phyloP scores from a whole-genome alignment of 2,329 filamentous ascomycete genomes.

The Aspergillus quadricinctus region DNA sequence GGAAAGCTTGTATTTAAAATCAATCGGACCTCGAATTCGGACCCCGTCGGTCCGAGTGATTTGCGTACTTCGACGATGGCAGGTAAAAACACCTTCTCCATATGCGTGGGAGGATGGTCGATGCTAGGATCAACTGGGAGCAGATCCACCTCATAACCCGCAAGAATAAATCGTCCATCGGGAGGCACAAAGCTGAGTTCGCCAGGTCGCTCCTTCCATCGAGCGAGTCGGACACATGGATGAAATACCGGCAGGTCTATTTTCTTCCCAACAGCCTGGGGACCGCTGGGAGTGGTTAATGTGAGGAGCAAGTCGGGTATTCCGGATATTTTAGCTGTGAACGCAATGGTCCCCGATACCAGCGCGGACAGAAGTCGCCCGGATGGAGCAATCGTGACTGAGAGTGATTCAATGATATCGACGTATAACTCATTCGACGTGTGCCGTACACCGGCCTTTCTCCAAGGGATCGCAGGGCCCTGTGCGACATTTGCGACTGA shows the following conservation, averaged over 20 bases:
- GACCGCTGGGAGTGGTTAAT: constrained; percentile 76
- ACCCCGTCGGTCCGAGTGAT: constrained; percentile 66
- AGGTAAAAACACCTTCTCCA: constrained; percentile 71
- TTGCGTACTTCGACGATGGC: constrained; percentile 78
- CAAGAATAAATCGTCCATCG: constrained; percentile 88
- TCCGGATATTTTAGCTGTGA: constrained; percentile 91
- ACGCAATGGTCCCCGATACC: constrained; percentile 87
- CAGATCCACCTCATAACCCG: constrained; percentile 90
- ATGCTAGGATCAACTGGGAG: constrained; percentile 64
- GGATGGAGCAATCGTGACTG: constrained; percentile 84
- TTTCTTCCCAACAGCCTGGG: constrained; percentile 66
- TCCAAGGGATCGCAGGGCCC: constrained; percentile 71
- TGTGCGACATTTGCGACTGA: constrained; percentile 30
- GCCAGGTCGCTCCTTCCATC: constrained; percentile 83
- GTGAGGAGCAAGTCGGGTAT: constrained; percentile 84
- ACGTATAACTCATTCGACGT: constrained; percentile 97
- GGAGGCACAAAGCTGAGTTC: constrained; percentile 95
- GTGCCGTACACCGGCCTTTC: constrained; percentile 85
- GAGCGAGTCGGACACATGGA: constrained; percentile 84
- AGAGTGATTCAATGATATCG: constrained; percentile 85
- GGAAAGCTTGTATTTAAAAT: constrained; percentile 65
- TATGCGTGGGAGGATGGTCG: constrained; percentile 49
- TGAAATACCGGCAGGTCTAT: constrained; percentile 93
- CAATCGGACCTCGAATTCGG: constrained; percentile 85
- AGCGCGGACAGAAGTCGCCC: constrained; percentile 82